phyloP scores from a whole-genome alignment of 2,329 filamentous ascomycete species.

The Parascedosporium putredinis region DNA sequence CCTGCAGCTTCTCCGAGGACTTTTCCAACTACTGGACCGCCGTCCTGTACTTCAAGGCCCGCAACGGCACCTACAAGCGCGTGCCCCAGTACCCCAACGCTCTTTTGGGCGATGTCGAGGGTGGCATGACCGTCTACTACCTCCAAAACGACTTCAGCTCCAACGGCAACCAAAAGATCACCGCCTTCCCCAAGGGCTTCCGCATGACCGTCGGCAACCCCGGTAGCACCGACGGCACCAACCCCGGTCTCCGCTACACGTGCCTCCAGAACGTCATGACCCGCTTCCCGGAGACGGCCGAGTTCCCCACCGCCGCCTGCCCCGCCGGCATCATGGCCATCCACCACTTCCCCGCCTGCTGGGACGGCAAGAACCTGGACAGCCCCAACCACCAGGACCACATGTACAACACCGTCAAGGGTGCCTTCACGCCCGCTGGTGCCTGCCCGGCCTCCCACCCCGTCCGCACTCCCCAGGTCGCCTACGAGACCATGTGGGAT shows the following conservation, averaged over 20 bases:
- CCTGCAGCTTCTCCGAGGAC: constrained; percentile 24
- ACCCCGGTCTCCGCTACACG: constrained; percentile 7
- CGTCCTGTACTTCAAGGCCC: constrained; percentile 18
- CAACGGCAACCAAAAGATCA: constrained; percentile 26
- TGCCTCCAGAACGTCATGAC: constrained; percentile 2
- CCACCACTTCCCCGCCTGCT: constrained; percentile 51
- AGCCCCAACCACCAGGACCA: constrained; percentile 44
- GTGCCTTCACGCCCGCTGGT: constrained; percentile 12
- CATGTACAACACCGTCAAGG: constrained; percentile 20
- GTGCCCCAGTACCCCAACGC: constrained; percentile 19
- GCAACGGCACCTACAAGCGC: constrained; percentile 22
- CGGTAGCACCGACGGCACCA: constrained; percentile 24
- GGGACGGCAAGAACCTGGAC: constrained; percentile 49
- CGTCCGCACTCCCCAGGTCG: constrained; percentile 13
- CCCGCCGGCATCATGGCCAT: constrained; percentile 39
- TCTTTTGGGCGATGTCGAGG: constrained; percentile 9
- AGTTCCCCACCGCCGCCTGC: constrained; percentile 45
- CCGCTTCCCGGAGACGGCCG: constrained; percentile 30
- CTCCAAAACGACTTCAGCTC: constrained; percentile 18
- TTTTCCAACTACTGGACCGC: constrained; percentile 27
- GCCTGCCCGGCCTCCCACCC: constrained; percentile 31
- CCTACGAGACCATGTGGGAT: constrained; percentile 42
- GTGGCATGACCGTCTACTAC: constrained; percentile 30
- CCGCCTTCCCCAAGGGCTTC: constrained; percentile 16
- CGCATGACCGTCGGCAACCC: constrained; percentile 56